Conservation (phyloP, 2,329 filamentous ascomycete species). For the Microsporum ferrugineum region DNA sequence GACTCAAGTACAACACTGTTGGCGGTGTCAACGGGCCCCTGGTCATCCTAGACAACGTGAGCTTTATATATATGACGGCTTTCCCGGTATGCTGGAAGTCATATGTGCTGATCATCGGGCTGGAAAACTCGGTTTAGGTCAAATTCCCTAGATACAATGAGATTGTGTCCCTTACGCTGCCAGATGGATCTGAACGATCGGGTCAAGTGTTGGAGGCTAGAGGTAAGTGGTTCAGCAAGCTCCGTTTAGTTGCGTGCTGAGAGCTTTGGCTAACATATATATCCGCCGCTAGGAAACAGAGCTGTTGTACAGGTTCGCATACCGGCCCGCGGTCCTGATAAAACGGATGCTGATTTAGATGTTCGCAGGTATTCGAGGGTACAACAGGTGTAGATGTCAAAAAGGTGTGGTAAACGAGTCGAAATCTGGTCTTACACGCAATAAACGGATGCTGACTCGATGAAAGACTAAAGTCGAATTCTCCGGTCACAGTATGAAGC, state of each 20-base stretch:
- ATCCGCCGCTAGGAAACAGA: constrained; percentile 57
- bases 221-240: constrained; percentile 49
- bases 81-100: neutral
- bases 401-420: constrained; percentile 50
- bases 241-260: neutral
- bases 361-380: constrained; percentile 85
- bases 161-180: constrained; percentile 89
- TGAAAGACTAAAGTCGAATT: constrained; percentile 89
- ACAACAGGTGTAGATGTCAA: constrained; percentile 97
- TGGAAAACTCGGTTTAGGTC: constrained; percentile 48
- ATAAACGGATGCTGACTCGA: constrained; percentile 17
- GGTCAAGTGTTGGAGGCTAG: constrained; percentile 95
- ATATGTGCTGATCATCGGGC: neutral
- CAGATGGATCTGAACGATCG: constrained; percentile 85
- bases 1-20: constrained; percentile 94
- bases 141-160: constrained; percentile 98
- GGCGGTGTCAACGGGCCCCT: constrained; percentile 95
- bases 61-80: constrained; percentile 22
- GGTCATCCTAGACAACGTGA: constrained; percentile 91
- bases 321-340: neutral
- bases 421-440: neutral
- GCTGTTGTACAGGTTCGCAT: constrained; percentile 77
- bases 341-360: constrained; percentile 4
- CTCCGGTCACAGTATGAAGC: constrained; percentile 91
- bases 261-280: constrained; percentile 1